phyloP scores from a whole-genome alignment of 768 basidiomycete genomes.

The Tylopilus sp. region DNA sequence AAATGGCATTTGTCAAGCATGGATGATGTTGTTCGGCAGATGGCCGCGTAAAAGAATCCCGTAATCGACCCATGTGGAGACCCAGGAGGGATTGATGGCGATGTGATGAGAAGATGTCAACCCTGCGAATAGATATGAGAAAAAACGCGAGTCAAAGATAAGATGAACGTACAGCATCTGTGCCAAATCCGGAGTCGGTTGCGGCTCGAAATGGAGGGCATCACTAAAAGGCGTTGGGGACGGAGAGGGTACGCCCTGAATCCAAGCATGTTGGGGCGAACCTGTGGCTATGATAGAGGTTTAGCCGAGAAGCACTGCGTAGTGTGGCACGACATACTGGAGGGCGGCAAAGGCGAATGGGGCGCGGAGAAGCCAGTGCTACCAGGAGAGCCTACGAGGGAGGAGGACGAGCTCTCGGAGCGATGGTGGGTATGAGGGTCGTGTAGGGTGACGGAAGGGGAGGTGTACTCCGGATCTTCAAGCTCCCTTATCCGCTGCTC shows the following conservation, averaged over 20 bases:
- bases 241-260: constrained; percentile 45
- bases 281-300: constrained; percentile 34
- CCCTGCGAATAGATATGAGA: constrained; percentile 36
- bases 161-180: constrained; percentile 55
- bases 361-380: constrained; percentile 50
- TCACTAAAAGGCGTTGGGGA: constrained; percentile 55
- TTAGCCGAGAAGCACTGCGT: constrained; percentile 2
- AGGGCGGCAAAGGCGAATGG: constrained; percentile 56
- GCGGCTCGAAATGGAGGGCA: constrained; percentile 41
- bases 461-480: constrained; percentile 69
- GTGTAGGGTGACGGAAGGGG: constrained; percentile 65
- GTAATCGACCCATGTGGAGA: constrained; percentile 61
- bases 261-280: constrained; percentile 54
- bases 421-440: constrained; percentile 53
- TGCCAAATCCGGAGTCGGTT: constrained; percentile 56
- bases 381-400: constrained; percentile 47
- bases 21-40: constrained; percentile 66
- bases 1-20: constrained; percentile 75
- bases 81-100: constrained; percentile 72
- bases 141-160: constrained; percentile 5
- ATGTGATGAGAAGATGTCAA: constrained; percentile 75
- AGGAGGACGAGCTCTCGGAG: constrained; percentile 51
- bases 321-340: constrained; percentile 36
- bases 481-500: constrained; percentile 71
- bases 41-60: constrained; percentile 56